Evolutionary conservation across 208 protist species (phyloP).

Genomic region (Leishmania major): DNA sequence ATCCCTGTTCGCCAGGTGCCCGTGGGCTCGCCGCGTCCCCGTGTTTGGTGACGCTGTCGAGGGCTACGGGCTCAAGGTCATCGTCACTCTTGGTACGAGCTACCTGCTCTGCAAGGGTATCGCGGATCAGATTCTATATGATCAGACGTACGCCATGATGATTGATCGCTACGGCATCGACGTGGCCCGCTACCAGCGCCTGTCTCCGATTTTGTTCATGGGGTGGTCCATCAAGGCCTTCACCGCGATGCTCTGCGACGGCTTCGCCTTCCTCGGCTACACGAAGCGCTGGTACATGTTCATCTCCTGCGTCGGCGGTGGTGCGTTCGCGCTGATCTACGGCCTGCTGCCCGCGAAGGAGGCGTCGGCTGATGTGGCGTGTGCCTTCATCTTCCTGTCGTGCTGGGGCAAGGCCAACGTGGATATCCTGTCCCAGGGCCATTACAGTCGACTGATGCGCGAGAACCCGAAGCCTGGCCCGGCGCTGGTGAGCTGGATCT

Average conservation of each 20-base stretch:
- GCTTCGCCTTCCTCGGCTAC: conserved; percentile 71
- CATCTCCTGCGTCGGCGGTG: conserved; percentile 48
- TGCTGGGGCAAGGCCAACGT: conserved; percentile 61
- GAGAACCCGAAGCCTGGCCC: conserved; percentile 43
- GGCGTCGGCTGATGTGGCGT: conserved; percentile 35
- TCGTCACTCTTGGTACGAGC: conserved; percentile 35
- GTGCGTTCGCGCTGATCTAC: conserved; percentile 43
- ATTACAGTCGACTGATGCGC: conserved; percentile 76
- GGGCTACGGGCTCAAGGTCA: conserved; percentile 41
- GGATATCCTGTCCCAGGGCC: conserved; percentile 75
- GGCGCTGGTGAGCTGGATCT: conserved; percentile 66
- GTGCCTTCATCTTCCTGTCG: conserved; percentile 55
- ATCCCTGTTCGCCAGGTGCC: conserved; percentile 30
- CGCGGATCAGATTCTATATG: conserved; percentile 50
- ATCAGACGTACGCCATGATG: conserved; percentile 52
- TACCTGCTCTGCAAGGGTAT: conserved; percentile 66
- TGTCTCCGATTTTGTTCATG: conserved; percentile 38
- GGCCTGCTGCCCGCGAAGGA: conserved; percentile 45
- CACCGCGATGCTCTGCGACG: conserved; percentile 55
- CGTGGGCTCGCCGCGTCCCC: conserved; percentile 40
- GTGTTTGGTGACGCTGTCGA: conserved; percentile 46
- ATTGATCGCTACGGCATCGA: conserved; percentile 39
- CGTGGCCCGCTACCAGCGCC: conserved; percentile 52
- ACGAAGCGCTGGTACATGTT: conserved; percentile 78
- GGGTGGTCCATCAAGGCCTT: conserved; percentile 75